phyloP scores from a whole-genome alignment of 169 alveolate species.

The Plasmodium coatneyi region DNA sequence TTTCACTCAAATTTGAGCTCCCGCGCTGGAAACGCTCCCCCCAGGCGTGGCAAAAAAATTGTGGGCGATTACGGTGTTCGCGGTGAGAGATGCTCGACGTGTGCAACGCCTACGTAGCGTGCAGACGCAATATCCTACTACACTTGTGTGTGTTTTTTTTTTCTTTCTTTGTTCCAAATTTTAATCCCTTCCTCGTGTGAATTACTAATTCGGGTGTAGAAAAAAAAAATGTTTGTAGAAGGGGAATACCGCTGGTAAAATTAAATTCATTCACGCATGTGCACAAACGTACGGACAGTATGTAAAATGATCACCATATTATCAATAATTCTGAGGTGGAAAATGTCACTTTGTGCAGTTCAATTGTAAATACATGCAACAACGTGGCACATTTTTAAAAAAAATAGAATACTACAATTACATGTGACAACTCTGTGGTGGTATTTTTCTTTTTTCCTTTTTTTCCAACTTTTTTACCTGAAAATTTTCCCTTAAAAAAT shows the following conservation, averaged over 20 bases:
- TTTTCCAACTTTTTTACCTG: constrained; percentile 4
- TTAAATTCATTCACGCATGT: neutral
- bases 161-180: neutral
- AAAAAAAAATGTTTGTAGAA: neutral
- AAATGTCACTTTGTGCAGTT: neutral
- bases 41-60: neutral
- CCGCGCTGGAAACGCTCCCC: neutral
- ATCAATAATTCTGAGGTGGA: neutral
- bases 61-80: neutral
- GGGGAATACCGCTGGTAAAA: neutral
- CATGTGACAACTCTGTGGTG: neutral
- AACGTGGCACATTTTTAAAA: neutral
- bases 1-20: neutral
- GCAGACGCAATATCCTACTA: neutral
- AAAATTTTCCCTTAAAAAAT: neutral
- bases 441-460: neutral
- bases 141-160: neutral
- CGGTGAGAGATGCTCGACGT: neutral
- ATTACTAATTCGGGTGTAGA: neutral
- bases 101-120: neutral
- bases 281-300: neutral
- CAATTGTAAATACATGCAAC: neutral
- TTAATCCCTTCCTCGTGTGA: neutral
- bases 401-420: neutral
- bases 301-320: neutral